Percentiles rank a stretch among this genome's conserved stretches.
These are phyloP conservation scores for Clavariopsis aquatica DNA, from an alignment of 495 filamentous ascomycete genomes.

Conservation along the genomic window DNA sequence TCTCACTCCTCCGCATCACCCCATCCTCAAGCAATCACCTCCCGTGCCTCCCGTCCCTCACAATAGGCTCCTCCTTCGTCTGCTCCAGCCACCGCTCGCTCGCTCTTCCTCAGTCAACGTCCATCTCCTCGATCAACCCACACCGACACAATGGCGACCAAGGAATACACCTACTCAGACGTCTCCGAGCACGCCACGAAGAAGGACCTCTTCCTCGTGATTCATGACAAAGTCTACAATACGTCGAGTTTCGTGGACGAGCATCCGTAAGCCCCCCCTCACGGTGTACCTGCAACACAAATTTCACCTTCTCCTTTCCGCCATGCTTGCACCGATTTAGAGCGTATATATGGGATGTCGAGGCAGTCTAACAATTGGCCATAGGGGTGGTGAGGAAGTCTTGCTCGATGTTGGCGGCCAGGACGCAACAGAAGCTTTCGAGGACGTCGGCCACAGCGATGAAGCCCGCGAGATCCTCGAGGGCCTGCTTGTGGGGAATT, in stretches of 20 bases:
- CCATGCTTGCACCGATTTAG: too few relatives aligned
- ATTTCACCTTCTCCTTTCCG: too few relatives aligned
- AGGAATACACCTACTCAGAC: slow-evolving; percentile 81
- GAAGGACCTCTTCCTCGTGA: slow-evolving; percentile 90
- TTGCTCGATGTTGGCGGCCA: slow-evolving; percentile 93
- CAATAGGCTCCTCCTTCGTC: not conserved
- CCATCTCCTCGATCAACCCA: not conserved
- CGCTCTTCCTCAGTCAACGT: not conserved
- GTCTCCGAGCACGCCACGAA: slow-evolving; percentile 86
- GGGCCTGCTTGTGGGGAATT: slow-evolving; percentile 70
- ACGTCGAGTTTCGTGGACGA: slow-evolving; percentile 87
- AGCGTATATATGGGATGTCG: too few relatives aligned
- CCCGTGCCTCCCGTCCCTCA: not conserved
- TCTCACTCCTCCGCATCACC: not conserved
- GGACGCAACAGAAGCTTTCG: slow-evolving; percentile 97
- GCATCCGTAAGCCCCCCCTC: slow-evolving; percentile 97
- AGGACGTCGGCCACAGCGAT: slow-evolving; percentile 99
- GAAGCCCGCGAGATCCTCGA: slow-evolving; percentile 94
- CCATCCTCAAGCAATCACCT: not conserved
- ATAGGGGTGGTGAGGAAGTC: slow-evolving; percentile 96
- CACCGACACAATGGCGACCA: slow-evolving; percentile 38
- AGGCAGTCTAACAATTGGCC: too few relatives aligned
- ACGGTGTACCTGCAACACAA: too few relatives aligned
- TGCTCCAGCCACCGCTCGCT: not conserved
- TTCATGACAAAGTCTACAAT: slow-evolving; percentile 98